Conservation (phyloP, 2,329 filamentous ascomycete species). For the Sphaerulina musiva region DNA sequence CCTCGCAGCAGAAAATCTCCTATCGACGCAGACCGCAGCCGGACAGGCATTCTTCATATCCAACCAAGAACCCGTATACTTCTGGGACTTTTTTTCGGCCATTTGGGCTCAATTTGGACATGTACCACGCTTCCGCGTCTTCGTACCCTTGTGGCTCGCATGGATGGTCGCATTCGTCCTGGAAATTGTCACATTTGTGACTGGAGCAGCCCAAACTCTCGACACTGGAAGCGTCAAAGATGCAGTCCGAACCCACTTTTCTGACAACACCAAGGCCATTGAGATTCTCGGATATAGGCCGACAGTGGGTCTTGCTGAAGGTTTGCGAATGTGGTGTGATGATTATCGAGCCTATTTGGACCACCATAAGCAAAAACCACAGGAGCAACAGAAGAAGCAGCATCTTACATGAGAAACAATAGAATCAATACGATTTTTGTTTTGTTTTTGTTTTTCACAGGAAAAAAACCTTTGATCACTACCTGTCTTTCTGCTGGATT, state of each 20-base stretch:
- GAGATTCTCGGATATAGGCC: constrained; percentile 49
- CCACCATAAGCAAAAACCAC: too few relatives aligned
- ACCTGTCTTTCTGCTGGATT: too few relatives aligned
- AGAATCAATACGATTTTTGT: too few relatives aligned
- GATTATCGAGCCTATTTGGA: constrained; percentile 25
- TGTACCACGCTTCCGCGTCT: constrained; percentile 44
- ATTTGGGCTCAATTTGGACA: constrained; percentile 63
- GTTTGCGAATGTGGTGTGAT: constrained; percentile 45
- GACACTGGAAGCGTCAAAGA: constrained; percentile 52
- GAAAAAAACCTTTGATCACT: too few relatives aligned
- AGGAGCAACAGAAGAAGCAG: background rate
- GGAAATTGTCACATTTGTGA: constrained; percentile 45
- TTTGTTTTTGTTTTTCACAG: too few relatives aligned
- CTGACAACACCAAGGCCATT: constrained; percentile 47
- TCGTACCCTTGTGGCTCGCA: constrained; percentile 45
- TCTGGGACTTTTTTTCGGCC: constrained; percentile 79
- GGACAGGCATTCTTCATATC: constrained; percentile 87
- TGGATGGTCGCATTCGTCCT: constrained; percentile 43
- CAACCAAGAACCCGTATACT: constrained; percentile 81
- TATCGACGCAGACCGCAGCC: constrained; percentile 55
- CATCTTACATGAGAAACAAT: background rate
- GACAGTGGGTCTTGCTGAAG: constrained; percentile 47
- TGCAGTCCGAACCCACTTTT: constrained; percentile 49
- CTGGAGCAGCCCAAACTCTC: constrained; percentile 42
- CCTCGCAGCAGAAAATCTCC: constrained; percentile 67